These are phyloP conservation scores for Lipomyces yamadae DNA, from an alignment of 805 yeast genomes.

Conservation along the genomic window DNA sequence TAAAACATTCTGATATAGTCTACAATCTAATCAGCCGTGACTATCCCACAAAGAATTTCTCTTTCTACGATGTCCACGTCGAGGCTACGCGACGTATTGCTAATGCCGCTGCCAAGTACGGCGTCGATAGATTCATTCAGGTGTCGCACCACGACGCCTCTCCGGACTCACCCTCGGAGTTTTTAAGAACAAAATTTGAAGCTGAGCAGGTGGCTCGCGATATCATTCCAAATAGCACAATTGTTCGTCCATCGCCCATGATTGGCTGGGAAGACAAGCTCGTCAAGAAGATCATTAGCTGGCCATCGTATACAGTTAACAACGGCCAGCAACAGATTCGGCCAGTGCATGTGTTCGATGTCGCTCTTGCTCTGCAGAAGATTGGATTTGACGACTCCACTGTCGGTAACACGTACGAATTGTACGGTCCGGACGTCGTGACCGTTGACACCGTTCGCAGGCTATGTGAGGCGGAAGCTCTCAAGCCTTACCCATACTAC, in stretches of 20 bases:
- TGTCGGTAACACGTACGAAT: slow-evolving; percentile 73
- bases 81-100: slow-evolving; percentile 80
- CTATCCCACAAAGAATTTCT: slow-evolving; percentile 67
- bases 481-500: slow-evolving; percentile 48
- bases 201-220: slow-evolving; percentile 75
- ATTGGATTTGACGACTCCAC: slow-evolving; percentile 84
- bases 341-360: slow-evolving; percentile 80
- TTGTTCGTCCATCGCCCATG: slow-evolving; percentile 84
- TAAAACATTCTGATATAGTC: slow-evolving; percentile 81
- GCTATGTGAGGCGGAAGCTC: slow-evolving; percentile 67
- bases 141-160: slow-evolving; percentile 80
- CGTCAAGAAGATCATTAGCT: slow-evolving; percentile 62
- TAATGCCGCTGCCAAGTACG: slow-evolving; percentile 67
- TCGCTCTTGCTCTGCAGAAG: slow-evolving; percentile 75
- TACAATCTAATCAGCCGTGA: slow-evolving; percentile 79
- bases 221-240: slow-evolving; percentile 73
- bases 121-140: slow-evolving; percentile 75
- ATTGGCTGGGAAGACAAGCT: slow-evolving; percentile 75
- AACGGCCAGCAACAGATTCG: slow-evolving; percentile 63
- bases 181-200: slow-evolving; percentile 68
- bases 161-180: slow-evolving; percentile 68
- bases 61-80: slow-evolving; percentile 81
- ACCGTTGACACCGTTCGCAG: slow-evolving; percentile 67
- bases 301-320: slow-evolving; percentile 68
- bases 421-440: slow-evolving; percentile 72